Evolutionary conservation across 164 flowering plant genomes (phyloP).

Genomic region (Dillenia suffruticosa): DNA sequence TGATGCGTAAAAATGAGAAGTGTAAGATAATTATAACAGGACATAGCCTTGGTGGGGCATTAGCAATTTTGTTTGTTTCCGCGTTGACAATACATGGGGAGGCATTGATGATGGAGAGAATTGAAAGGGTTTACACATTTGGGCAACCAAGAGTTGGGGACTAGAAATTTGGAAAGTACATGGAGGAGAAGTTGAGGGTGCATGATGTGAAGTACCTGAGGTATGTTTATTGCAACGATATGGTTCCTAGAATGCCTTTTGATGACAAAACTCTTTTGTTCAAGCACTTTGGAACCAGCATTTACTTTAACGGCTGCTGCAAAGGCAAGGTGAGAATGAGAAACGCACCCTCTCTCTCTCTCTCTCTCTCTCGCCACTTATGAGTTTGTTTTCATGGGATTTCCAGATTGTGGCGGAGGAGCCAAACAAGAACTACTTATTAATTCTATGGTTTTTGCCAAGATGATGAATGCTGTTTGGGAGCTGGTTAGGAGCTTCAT

Average conservation of each 20-base stretch:
- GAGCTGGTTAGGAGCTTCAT: conserved; percentile 56
- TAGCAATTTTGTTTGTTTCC: conserved; percentile 58
- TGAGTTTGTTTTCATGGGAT: neutral
- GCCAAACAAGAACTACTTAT: conserved; percentile 79
- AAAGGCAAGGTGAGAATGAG: conserved; percentile 41
- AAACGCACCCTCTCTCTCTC: conserved; percentile 9
- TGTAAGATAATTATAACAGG: conserved; percentile 70
- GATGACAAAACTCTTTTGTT: too few relatives aligned
- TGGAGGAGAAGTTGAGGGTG: too few relatives aligned
- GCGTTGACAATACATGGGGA: conserved; percentile 54
- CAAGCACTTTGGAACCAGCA: conserved; percentile 70
- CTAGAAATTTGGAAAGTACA: conserved; percentile 43
- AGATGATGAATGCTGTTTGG: conserved; percentile 52
- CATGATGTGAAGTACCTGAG: too few relatives aligned
- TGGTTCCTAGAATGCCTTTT: too few relatives aligned
- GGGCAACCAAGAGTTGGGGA: conserved; percentile 92
- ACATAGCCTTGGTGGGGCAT: conserved; percentile 85
- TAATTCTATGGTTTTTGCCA: conserved; percentile 31
- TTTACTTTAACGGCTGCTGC: conserved; percentile 62
- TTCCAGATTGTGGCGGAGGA: conserved; percentile 45
- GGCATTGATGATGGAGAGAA: conserved; percentile 38
- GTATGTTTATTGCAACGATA: too few relatives aligned
- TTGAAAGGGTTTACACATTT: conserved; percentile 76
- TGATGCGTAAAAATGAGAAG: conserved; percentile 24
- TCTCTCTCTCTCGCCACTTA: conserved; percentile 10